Evolutionary conservation across 768 basidiomycete genomes (phyloP).

Genomic region (Collybiopsis confluens): DNA sequence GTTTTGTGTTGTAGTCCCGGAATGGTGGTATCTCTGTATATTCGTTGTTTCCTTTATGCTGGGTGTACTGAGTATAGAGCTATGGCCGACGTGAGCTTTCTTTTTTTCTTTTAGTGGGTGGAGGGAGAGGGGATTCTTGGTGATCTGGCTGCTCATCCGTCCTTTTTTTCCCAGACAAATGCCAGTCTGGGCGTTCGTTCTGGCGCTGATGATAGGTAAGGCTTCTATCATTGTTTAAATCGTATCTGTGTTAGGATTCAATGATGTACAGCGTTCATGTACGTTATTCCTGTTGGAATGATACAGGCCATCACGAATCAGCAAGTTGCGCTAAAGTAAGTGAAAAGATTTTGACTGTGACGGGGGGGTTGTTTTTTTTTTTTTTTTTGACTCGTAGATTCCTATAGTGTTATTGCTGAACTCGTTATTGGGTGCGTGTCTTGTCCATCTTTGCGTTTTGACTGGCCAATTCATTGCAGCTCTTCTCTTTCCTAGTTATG

Average conservation of each 20-base stretch:
- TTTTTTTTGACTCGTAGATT: neutral
- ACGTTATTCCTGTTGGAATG: conserved; percentile 34
- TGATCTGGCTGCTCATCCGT: too few species aligned
- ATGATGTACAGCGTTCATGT: conserved; percentile 1
- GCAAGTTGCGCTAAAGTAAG: conserved; percentile 55
- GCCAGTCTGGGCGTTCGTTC: conserved; percentile 63
- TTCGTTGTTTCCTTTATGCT: conserved; percentile 48
- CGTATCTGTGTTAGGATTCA: neutral
- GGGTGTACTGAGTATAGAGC: conserved; percentile 53
- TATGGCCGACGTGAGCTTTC: conserved; percentile 48
- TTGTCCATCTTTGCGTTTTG: neutral
- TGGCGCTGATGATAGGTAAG: conserved; percentile 44
- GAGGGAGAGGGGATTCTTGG: neutral
- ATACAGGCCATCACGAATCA: conserved; percentile 82
- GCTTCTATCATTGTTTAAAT: conserved; percentile 7
- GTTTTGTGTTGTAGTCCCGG: conserved; percentile 42
- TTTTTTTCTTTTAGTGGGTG: conserved; percentile 17
- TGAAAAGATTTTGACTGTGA: neutral
- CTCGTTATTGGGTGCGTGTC: conserved; percentile 62
- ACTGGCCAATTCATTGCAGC: too few species aligned
- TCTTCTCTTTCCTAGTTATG: conserved; percentile 15
- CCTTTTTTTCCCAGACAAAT: conserved; percentile 28
- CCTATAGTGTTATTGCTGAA: conserved; percentile 62
- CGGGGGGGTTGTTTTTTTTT: too few species aligned
- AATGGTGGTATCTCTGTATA: conserved; percentile 50